Evolutionary conservation across 306 rosid genomes (phyloP).

Genomic region (Cicer bijugum): DNA sequence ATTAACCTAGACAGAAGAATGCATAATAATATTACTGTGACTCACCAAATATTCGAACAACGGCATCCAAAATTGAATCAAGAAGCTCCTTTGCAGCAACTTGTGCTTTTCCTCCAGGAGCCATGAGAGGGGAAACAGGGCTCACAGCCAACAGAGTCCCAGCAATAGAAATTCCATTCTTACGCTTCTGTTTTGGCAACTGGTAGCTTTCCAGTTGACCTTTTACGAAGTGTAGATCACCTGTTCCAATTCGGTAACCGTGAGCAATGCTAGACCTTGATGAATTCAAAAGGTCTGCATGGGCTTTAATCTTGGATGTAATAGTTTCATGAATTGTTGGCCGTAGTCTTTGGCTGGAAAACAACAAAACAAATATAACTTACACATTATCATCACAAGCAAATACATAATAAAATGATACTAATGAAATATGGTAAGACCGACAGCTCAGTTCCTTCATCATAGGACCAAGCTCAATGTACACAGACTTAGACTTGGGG

Average conservation of each 20-base stretch:
- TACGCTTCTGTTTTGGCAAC: constrained; percentile 82
- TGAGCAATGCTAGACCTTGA: constrained; percentile 69
- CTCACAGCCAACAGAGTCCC: constrained; percentile 88
- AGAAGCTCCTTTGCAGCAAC: constrained; percentile 83
- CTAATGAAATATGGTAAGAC: constrained; percentile 37
- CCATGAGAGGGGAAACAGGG: constrained; percentile 97
- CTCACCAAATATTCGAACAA: constrained; percentile 90
- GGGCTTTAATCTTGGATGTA: constrained; percentile 85
- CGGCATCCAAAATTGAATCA: constrained; percentile 81
- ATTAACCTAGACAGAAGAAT: constrained; percentile 32
- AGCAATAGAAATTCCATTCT: constrained; percentile 78
- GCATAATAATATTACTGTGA: constrained; percentile 2
- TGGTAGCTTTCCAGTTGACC: constrained; percentile 85
- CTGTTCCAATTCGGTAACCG: constrained; percentile 58
- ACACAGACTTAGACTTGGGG: not conserved
- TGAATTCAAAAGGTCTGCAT: constrained; percentile 68
- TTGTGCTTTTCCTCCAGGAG: constrained; percentile 93
- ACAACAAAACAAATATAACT: constrained; percentile 41
- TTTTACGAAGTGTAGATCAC: constrained; percentile 74
- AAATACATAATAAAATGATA: constrained; percentile 33
- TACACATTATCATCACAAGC: constrained; percentile 42
- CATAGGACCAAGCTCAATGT: no score
- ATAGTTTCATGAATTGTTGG: constrained; percentile 89
- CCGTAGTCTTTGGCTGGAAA: constrained; percentile 93
- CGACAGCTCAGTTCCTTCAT: not conserved